Base-by-base conservation (phyloP, 2,329 filamentous ascomycete genomes). In the Raffaelea deltoideospora region DNA sequence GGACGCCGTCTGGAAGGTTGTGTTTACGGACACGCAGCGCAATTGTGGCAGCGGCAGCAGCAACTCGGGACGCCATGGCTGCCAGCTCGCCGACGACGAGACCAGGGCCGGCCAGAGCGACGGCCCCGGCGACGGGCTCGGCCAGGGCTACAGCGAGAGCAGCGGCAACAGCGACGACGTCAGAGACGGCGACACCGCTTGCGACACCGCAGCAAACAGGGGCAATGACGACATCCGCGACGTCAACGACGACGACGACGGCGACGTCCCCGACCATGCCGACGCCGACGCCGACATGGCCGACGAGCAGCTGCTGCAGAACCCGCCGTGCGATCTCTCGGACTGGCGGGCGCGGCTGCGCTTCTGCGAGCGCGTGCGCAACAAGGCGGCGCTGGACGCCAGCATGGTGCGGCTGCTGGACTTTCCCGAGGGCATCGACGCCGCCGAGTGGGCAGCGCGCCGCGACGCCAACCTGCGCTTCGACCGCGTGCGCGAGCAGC, bases 291-390 rank as follows among this genome's bases (percentile, higher is more conserved):
- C 13, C 8, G 27, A 18, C 30, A 24, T 13, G 7, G 23, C 23
- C 7, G 13, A 24, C 8, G 8, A 24, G 23, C 23, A 24, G 7
- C 23, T 9, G 23, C 24, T n/a, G n/a, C n/a, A n/a, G n/a, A n/a
- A 17, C 3, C 38, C 35, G 20, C 39, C 41, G 13, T 15, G 26
- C 28, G 39, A 43, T 21, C 26, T 33, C 10, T n/a, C 27, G 24
- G 41, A 47, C 40, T 47, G 43, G 43, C 39, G 43, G 4, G 45
- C 41, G 2, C 45, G 45, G 8, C 43, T 47, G 14, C 37, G 31
- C 19, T 47, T 35, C 40, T 47, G 45, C 38, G 44, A 46, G 20
- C 33, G 32, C 33, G 37, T 37, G 7, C 27, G 26, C 7, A 21
- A 37, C 43, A 44, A 45, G 32, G 35, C 40, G 5, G 24, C 21